phyloP scores from a whole-genome alignment of 1,284 basidiomycete genomes.

The Ustilago bromivora region DNA sequence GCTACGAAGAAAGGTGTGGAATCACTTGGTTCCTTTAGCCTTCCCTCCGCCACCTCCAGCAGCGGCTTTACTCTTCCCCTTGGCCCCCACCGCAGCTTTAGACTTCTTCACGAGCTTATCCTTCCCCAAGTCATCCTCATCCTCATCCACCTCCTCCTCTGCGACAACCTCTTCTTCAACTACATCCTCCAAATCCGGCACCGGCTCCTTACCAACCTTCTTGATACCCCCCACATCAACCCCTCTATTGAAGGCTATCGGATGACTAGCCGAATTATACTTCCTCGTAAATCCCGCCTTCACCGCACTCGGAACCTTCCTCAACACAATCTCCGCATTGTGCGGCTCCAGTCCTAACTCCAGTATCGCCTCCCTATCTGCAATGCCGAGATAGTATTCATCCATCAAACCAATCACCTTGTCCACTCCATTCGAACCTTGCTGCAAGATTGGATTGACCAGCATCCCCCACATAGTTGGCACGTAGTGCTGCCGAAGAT shows the following conservation, averaged over 20 bases:
- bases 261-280: slow-evolving; percentile 71
- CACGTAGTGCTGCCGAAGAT: slow-evolving; percentile 91
- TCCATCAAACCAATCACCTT: slow-evolving; percentile 90
- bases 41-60: too few relatives aligned
- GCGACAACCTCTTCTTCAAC: slow-evolving; percentile 70
- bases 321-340: slow-evolving; percentile 77
- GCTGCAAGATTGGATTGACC: slow-evolving; percentile 79
- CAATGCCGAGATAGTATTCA: slow-evolving; percentile 89
- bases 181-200: slow-evolving; percentile 61
- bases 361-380: slow-evolving; percentile 95
- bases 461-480: slow-evolving; percentile 84
- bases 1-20: too few relatives aligned
- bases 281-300: slow-evolving; percentile 86
- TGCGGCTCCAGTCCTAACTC: slow-evolving; percentile 89
- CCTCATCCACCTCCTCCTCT: slow-evolving; percentile 60
- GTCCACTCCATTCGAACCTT: slow-evolving; percentile 76
- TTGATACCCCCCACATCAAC: slow-evolving; percentile 36
- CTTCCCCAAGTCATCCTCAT: slow-evolving; percentile 65
- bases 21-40: slow-evolving; percentile 19
- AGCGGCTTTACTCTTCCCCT: slow-evolving; percentile 36
- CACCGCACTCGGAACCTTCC: slow-evolving; percentile 83
- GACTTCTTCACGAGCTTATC: slow-evolving; percentile 75
- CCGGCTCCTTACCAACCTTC: slow-evolving; percentile 41
- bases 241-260: slow-evolving; percentile 60
- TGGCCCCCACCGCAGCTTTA: slow-evolving; percentile 69